Evolutionary conservation across 306 rosid genomes (phyloP).

Genomic region (Pachyrhizus erosus): DNA sequence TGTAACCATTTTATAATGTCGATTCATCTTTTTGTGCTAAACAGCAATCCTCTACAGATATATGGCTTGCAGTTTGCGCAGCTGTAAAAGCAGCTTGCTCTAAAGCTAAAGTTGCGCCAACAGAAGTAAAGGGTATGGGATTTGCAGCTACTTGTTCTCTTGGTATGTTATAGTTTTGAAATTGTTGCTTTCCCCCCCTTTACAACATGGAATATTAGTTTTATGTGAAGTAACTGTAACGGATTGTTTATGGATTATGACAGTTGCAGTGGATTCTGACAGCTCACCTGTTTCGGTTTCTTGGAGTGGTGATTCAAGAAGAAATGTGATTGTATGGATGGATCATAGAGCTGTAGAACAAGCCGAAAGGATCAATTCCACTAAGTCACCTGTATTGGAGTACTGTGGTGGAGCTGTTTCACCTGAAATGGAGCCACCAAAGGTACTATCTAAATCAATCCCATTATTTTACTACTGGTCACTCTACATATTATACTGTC

Average conservation of each 20-base stretch:
- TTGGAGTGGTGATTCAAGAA: conserved; percentile 92
- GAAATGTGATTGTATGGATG: conserved; percentile 97
- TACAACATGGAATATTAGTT: background rate
- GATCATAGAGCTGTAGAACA: conserved; percentile 97
- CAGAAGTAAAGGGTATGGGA: conserved; percentile 84
- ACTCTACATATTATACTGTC: background rate
- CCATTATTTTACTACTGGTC: background rate
- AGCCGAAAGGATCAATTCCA: conserved; percentile 85
- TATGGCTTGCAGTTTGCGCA: conserved; percentile 94
- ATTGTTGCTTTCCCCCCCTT: background rate
- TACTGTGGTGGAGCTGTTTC: conserved; percentile 96
- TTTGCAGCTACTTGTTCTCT: conserved; percentile 98
- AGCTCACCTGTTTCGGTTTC: conserved; percentile 93
- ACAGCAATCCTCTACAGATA: conserved; percentile 99
- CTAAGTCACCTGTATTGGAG: conserved; percentile 81
- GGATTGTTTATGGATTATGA: conserved; percentile 44
- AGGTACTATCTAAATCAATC: conserved; percentile 58
- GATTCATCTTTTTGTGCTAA: conserved; percentile 44
- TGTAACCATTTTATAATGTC: conserved; percentile 19
- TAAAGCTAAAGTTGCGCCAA: conserved; percentile 64
- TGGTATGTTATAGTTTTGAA: conserved; percentile 56
- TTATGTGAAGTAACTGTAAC: conserved; percentile 1
- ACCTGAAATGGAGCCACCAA: conserved; percentile 99
- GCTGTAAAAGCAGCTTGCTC: conserved; percentile 89
- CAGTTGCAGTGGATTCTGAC: conserved; percentile 94